Percentiles rank a stretch among this genome's conserved stretches.
Conservation (phyloP, 2,329 filamentous ascomycete genomes). For the Diplodia sapinea region DNA sequence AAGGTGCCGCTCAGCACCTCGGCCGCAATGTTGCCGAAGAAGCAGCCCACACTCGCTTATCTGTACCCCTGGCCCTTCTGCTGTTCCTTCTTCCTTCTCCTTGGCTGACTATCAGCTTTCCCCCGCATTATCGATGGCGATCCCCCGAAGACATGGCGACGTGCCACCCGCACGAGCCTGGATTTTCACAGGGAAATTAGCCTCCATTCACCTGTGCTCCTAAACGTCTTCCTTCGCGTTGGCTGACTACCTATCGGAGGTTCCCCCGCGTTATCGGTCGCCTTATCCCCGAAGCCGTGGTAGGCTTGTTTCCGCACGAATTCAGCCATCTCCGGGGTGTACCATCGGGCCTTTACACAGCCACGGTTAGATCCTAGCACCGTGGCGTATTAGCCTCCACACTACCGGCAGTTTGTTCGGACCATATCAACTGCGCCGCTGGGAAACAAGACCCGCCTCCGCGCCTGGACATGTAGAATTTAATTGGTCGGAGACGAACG, state of each 20-base stretch:
- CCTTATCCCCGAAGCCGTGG: background rate
- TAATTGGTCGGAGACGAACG: too few species aligned
- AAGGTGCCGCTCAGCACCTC: background rate
- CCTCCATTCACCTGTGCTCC: background rate
- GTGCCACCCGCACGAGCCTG: background rate
- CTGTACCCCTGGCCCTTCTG: background rate
- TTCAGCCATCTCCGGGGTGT: too few species aligned
- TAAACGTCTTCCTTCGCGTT: background rate
- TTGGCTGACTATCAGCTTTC: background rate
- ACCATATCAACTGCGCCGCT: too few species aligned
- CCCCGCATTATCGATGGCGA: background rate
- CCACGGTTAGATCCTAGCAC: too few species aligned
- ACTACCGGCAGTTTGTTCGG: too few species aligned
- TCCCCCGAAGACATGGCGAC: background rate
- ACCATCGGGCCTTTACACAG: too few species aligned
- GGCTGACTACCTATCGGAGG: background rate
- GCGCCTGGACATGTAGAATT: background rate
- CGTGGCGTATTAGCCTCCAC: too few species aligned
- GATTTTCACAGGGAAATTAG: too few species aligned
- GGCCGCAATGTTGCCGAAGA: background rate
- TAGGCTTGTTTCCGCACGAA: background rate
- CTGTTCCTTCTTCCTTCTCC: background rate
- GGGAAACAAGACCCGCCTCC: background rate
- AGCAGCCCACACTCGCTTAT: background rate
- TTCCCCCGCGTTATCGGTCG: background rate